Evolutionary conservation across 1,139 yeast genomes (phyloP), one percentile per base, ranked within the genome.

Genomic region (Debaryomyces psychrophilus): DNA sequence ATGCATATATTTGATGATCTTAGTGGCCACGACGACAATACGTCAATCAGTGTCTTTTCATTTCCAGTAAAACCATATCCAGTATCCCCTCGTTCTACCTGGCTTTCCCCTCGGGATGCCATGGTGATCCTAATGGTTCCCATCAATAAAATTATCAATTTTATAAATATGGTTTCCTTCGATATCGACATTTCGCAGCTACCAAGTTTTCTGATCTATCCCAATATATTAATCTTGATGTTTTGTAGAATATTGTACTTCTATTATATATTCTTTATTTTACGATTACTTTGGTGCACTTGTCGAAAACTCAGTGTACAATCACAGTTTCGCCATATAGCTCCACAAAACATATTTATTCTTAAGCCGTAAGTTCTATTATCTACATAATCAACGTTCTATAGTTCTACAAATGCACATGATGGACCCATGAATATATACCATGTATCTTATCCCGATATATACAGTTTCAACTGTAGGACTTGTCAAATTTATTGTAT

Each of bases 321-420:
- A 33, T 33, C 9, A 18, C 23, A 22, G 11, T 20, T 33, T 33
- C 22, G 22, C 36, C 9, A 17, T 33, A 33, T 18, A 33, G 36
- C 36, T 33, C 36, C 36, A 33, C 36, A 33, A 33, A 33, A n/a
- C 36, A 33, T 33, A 26, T 18, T 20, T 33, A 11, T n/a, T 15
- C 14, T 5, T 29, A 18, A 29, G 33, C 36, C 36, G 36, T 33
- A 14, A 5, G n/a, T 9, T 18, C n/a, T 5, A 20, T 7, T 18
- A 11, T 18, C n/a, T 33, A 20, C 11, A 14, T 33, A 22, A 12
- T 18, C 11, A 20, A 8, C 3, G 5, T 6, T 29, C 15, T 8
- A n/a, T 15, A 3, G 11, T 8, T 15, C 20, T 29, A 4, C 4
- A 20, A 20, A 4, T 4, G 4, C 22, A 4, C 22, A 4, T 4